Conservation (phyloP, 305 asterid species). For the Solanum aculeatissimum region DNA sequence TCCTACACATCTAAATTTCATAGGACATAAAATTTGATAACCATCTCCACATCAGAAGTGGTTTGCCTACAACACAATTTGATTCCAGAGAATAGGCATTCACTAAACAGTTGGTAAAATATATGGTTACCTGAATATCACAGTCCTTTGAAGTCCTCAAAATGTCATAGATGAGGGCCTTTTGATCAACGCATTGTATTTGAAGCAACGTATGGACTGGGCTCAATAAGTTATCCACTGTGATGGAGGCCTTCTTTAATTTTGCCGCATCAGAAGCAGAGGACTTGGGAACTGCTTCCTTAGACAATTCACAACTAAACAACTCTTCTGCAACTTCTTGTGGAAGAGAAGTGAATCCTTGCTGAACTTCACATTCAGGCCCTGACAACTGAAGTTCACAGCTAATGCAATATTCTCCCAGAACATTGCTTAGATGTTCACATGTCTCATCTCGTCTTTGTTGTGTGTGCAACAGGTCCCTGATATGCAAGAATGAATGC, state of each 20-base stretch:
- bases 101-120: background rate
- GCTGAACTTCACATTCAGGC: conserved; percentile 29
- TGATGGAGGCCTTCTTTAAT: conserved; percentile 14
- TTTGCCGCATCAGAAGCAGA: conserved; percentile 4
- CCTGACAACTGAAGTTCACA: conserved; percentile 31
- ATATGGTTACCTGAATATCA: conserved; percentile 23
- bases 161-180: conserved; percentile 36
- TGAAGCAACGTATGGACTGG: conserved; percentile 34
- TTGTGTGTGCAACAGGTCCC: conserved; percentile 31
- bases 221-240: conserved; percentile 33
- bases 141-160: conserved; percentile 34
- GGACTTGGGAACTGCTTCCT: conserved; percentile 10
- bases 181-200: conserved; percentile 37
- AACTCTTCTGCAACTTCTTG: conserved; percentile 20
- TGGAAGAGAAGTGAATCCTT: conserved; percentile 20
- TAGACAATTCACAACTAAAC: conserved; percentile 25
- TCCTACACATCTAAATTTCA: background rate
- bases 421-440: conserved; percentile 13
- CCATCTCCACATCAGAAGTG: background rate
- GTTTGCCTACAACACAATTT: background rate
- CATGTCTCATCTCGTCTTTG: conserved; percentile 26
- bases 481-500: background rate
- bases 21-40: background rate
- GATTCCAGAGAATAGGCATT: background rate
- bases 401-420: conserved; percentile 30